Percentiles rank a stretch among this genome's conserved stretches.
Conservation (phyloP, 306 rosid species). For the Gynostemma pentaphyllum region DNA sequence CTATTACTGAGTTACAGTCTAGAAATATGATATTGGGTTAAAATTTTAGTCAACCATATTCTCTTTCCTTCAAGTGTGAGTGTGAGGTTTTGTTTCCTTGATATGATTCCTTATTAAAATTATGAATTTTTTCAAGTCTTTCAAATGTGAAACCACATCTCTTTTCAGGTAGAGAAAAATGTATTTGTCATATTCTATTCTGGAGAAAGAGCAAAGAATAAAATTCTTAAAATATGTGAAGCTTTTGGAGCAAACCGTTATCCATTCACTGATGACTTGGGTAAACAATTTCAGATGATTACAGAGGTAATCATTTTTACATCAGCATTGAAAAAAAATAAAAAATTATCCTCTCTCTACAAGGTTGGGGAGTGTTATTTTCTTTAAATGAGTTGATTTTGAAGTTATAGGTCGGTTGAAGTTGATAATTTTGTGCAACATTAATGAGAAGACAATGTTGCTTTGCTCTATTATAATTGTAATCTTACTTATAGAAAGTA, state of each 20-base stretch:
- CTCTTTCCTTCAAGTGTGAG: too few species aligned
- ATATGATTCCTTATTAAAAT: neutral
- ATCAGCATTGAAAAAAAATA: too few species aligned
- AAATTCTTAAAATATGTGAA: slow-evolving; percentile 68
- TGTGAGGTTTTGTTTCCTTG: neutral
- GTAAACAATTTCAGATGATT: slow-evolving; percentile 52
- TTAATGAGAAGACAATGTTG: too few species aligned
- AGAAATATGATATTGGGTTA: neutral
- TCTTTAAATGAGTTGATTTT: neutral
- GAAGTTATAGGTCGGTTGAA: too few species aligned
- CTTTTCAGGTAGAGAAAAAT: slow-evolving; percentile 65
- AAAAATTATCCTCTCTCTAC: slow-evolving; percentile 5
- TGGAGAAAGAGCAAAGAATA: slow-evolving; percentile 66
- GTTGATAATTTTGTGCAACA: too few species aligned
- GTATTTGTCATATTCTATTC: slow-evolving; percentile 75
- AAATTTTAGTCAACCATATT: neutral
- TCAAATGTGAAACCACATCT: slow-evolving; percentile 2
- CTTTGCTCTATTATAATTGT: too few species aligned
- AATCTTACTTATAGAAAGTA: too few species aligned
- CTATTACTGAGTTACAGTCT: slow-evolving; percentile 2
- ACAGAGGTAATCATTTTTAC: slow-evolving; percentile 37
- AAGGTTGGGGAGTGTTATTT: neutral
- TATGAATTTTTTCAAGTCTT: slow-evolving; percentile 13
- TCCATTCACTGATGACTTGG: slow-evolving; percentile 59
- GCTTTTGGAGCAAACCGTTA: slow-evolving; percentile 86